These are phyloP conservation scores for Triticum timopheevii DNA, from an alignment of 176 grass and related monocot genomes.

Conservation along the genomic window DNA sequence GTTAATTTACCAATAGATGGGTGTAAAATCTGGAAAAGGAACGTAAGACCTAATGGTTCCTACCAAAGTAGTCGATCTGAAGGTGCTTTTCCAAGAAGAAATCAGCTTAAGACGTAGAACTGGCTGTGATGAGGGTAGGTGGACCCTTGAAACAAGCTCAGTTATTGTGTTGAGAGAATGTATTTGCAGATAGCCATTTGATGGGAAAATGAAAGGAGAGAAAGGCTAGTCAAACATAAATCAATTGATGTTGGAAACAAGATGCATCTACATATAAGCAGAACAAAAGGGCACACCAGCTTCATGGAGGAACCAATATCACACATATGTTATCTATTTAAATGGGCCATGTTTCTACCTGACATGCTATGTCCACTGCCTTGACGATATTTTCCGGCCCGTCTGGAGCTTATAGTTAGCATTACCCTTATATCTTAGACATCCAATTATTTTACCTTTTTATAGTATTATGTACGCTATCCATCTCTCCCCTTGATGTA, in stretches of 20 bases:
- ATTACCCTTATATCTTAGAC: conserved; percentile 23
- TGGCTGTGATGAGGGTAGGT: conserved; percentile 23
- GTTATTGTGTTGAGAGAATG: conserved; percentile 29
- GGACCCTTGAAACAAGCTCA: conserved; percentile 21
- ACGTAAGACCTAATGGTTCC: conserved; percentile 25
- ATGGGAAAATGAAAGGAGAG: conserved; percentile 30
- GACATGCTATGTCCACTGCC: conserved; percentile 23
- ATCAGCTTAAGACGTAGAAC: conserved; percentile 31
- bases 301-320: conserved; percentile 21
- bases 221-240: conserved; percentile 38
- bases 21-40: conserved; percentile 31
- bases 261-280: conserved; percentile 33
- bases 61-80: conserved; percentile 36
- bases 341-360: conserved; percentile 39
- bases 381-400: conserved; percentile 8
- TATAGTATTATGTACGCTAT: conserved; percentile 33
- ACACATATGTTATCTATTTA: conserved; percentile 18
- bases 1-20: conserved; percentile 21
- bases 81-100: conserved; percentile 35
- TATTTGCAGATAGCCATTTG: conserved; percentile 32
- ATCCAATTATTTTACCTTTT: conserved; percentile 16
- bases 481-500: conserved; percentile 5
- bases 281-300: conserved; percentile 32
- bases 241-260: conserved; percentile 38
- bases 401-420: conserved; percentile 39